Evolutionary conservation across 345 rosid species (phyloP), one percentile per base, ranked within the genome.

Genomic region (Hibiscus mutabilis): DNA sequence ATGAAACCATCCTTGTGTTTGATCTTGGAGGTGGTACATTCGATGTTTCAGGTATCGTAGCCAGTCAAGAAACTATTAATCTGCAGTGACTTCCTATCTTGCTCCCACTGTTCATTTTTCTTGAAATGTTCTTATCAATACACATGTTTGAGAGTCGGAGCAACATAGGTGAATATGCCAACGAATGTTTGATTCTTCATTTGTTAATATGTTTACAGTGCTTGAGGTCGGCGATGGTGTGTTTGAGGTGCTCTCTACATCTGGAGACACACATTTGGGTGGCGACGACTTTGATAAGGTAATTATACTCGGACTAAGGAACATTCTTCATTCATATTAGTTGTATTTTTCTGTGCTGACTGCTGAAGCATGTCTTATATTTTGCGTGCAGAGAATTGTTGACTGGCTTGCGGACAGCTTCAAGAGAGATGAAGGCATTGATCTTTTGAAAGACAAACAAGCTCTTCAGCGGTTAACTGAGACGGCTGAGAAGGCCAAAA

Each of bases 221-320:
- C 99, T 95, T 42, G 99, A 95, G 84, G 99, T 95, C 57, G 99
- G 99, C 85, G 99, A 92, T 79, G 99, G 99, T 74, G 99, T 95
- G 52, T 95, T 95, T 80, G 99, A 95, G 79, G 99, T 95, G 77
- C 92, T 95, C 12, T 95, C 99, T 31, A 92, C 99, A 22, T 92
- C 99, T 65, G 99, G 99, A 4, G 99, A 95, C 77, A 95, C 99
- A 2, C 97, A 95, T 83, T 82, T 95, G 87, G 99, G 99, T 16
- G 99, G 99, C 74, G 99, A 95, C 81, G 99, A 95, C 76, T 95
- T 95, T 72, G 97, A 95, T 62, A 95, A 92, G 97, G 97, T 90
- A 49, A 13, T 78, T 24, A 24, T 37, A n/a, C 21, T 33, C 12
- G 10, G 31, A 37, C 35, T 2, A n/a, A 40, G 1, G 2, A 29